Base-by-base conservation (phyloP, 306 rosid genomes). In the Pyrus bretschneideri region DNA sequence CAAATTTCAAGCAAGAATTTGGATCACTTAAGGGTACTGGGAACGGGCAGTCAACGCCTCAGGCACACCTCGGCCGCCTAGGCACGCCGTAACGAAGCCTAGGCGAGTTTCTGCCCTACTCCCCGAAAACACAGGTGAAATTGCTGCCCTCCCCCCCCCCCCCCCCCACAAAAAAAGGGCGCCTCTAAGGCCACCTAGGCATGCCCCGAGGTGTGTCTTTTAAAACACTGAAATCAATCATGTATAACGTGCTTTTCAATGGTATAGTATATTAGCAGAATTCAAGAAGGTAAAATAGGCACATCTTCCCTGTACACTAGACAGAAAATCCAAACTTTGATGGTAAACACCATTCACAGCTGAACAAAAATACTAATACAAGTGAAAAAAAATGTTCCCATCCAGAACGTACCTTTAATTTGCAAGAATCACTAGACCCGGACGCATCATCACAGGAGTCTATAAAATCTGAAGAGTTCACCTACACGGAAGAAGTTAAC, bases 371-470 rank as follows among this genome's bases (percentile, higher is more conserved):
- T 73, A 67, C 73, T 54, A 11, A 23, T 69, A 31, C 8, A 69
- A 81, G 45, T 65, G 78, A 57, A 60, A 67, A 67, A 35, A 67
- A 80, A 33, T 80, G 61, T 57, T 51, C 45, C 46, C 73, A 66
- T 70, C 23, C 59, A 78, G 35, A 49, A 67, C 88, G 72, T 76
- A 95, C 98, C 98, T 92, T 95, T 67, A 95, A 80, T 78, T 87
- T 84, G 82, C 91, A 89, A 75, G 86, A 84, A 77, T 84, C 58
- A 45, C 82, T 84, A 69, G 87, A 83, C 25, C 75, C 81, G 40
- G 74, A 72, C 66, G 78, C 64, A 76, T 81, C 86, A 67, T 71
- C 67, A 7, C 44, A 77, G 64, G 71, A 59, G 79, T 76, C 76
- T 69, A 65, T 61, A 67, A 67, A 76, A 74, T 87, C 87, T 67